Evolutionary conservation across 1,284 basidiomycete genomes (phyloP), one percentile per base, ranked within the genome.

Genomic region (Exsudoporus floridanus): DNA sequence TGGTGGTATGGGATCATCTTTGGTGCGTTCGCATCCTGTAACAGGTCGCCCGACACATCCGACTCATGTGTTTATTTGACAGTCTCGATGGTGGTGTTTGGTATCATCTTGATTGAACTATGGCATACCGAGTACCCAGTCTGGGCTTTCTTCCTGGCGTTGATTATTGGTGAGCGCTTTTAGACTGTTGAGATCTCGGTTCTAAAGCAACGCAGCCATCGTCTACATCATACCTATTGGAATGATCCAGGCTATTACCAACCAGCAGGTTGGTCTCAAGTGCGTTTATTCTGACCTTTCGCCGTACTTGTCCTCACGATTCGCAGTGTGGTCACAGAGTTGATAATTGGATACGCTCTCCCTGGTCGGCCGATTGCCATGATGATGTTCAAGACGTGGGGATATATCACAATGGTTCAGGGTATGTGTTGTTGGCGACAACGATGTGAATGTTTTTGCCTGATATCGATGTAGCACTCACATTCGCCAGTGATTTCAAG

Each of bases 1-100:
- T 91, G 86, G 87, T 88, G 83, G 77, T 80, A 79, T 52, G 75
- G 74, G 0, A 76, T 80, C 61, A 75, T 79, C 55, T 74, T 80
- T 53, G 39, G 66, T 64, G 2, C 43, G 28, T 46, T 35, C 9
- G 10, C 31, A 9, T 33, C n/a, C 19, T 34, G 5, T 28, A 8
- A 3, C 18, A 6, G 13, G 7, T 36, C 6, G 10, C 35, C 8
- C 8, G 8, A 34, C 10, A 16, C 2, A 4, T 37, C 12, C n/a
- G 4, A 50, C 19, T 27, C 16, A 27, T 12, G 23, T 3, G n/a
- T n/a, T 31, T 0, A 10, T 34, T 40, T 1, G 12, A 34, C 23
- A 68, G 71, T 73, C 34, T 44, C 57, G n/a, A 81, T 78, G 81
- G 76, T 79, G 52, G 74, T 77, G 1, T 74, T 90, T 38, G 81